Evolutionary conservation across 2,329 filamentous ascomycete species (phyloP), one percentile per base, ranked within the genome.

Genomic region (Thielaviopsis populi): DNA sequence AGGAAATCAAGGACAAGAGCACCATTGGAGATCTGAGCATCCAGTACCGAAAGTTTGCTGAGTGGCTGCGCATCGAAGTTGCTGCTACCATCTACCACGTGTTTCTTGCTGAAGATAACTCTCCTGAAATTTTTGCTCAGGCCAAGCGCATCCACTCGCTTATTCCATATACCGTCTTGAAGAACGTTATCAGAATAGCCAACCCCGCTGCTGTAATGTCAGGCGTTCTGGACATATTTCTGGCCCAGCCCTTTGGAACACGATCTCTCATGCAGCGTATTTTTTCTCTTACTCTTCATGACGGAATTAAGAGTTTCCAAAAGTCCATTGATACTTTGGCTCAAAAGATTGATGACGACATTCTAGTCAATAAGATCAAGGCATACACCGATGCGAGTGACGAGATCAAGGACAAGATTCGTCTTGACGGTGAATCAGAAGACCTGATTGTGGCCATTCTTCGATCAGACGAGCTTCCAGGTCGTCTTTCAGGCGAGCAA

Each of bases 151-250:
- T 97, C 62, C 94, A 99, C 72, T 96, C 91, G 0, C 81, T 97
- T 64, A 87, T 99, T 54, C 94, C 94, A 0, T 99, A 99, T 72
- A 87, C 86, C 0, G 79, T 96, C 59, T 80, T 99, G 72, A 99
- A 99, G 77, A 96, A 97, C 71, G 90, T 96, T 58, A 97, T 99
- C 70, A 85, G 92, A 64, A 90, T 97, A 69, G 91, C 94, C 24
- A 99, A 99, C 69, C 94, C 94, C 1, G 92, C 92, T 0, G 90
- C 91, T 5, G 94, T 99, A 68, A 97, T 99, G 92, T 89, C 88
- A n/a, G 88, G 88, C 22, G 86, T 97, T 54, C 80, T 99, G 24
- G 94, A 99, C 72, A 82, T 99, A 56, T 99, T 99, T 77, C 80
- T 97, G 66, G 92, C 94, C 7, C 94, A 97, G 69, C 94, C 94